Evolutionary conservation across 768 basidiomycete species (phyloP), one percentile per base, ranked within the genome.

Genomic region (Daedaleopsis sinensis): DNA sequence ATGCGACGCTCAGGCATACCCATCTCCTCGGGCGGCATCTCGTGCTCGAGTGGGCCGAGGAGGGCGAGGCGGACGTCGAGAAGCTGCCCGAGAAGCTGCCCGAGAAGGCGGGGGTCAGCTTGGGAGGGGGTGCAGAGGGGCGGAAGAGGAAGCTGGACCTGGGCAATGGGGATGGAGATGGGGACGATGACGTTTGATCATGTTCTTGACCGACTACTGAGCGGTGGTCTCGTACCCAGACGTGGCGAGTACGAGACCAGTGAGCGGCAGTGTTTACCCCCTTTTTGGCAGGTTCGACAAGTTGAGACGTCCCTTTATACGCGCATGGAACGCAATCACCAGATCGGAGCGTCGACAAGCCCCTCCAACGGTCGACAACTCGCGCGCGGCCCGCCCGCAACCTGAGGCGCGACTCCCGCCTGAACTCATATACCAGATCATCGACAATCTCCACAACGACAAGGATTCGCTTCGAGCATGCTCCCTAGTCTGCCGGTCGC

Each of bases 11-110:
- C 23, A 84, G 87, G 66, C 95, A 98, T 74, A 97, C 96, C 0
- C 97, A 98, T 80, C 87, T 98, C 67, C 86, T 99, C 21, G 96
- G 97, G 10, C 79, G 97, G 38, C 97, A 99, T 81, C 77, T 99
- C 47, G 94, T 98, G 4, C 78, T 99, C 46, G 89, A 98, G 73
- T 97, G 96, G 95, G 94, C 96, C 0, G 71, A 76, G 38, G 75
- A 90, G 67, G 91, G 91, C 58, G 89, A 80, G 2, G 84, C 87
- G 70, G 91, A 96, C 70, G 70, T 96, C 55, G 91, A 91, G 35
- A 80, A 72, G 57, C 71, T 97, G 51, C 79, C 95, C 61, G n/a
- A n/a, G n/a, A n/a, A n/a, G n/a, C n/a, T n/a, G n/a, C n/a, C n/a
- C n/a, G 84, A 84, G 76, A 95, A 94, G 77, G 89, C 87, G 1